These are phyloP conservation scores for Ceratocystis alfenasii DNA, from an alignment of 2,329 filamentous ascomycete genomes.

Conservation along the genomic window DNA sequence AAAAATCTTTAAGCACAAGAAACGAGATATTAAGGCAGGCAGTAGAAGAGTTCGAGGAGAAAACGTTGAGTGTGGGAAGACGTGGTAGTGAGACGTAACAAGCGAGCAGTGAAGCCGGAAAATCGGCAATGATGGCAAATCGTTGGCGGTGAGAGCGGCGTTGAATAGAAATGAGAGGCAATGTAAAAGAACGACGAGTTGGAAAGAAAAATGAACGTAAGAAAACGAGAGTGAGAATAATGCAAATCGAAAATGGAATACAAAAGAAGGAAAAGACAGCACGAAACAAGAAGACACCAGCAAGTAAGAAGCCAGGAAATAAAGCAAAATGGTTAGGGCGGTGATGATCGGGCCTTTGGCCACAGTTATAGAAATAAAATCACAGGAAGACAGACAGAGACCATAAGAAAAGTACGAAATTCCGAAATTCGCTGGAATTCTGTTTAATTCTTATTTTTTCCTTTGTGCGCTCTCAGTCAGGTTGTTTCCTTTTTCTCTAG, in stretches of 20 bases:
- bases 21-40: neutral
- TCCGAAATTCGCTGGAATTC: neutral
- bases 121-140: neutral
- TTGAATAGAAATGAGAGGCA: neutral
- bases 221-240: neutral
- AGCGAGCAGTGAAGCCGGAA: slow-evolving; percentile 4
- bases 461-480: neutral
- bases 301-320: neutral
- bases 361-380: neutral
- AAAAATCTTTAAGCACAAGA: neutral
- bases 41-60: neutral
- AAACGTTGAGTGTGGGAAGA: neutral
- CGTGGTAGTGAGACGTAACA: slow-evolving; percentile 3
- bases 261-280: neutral
- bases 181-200: neutral
- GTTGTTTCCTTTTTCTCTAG: neutral
- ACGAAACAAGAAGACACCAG: neutral
- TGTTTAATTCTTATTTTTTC: neutral
- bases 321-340: neutral
- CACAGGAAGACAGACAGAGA: too few species aligned
- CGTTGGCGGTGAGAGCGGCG: neutral
- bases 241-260: too few species aligned
- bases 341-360: neutral
- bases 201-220: neutral
- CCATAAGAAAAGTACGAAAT: too few species aligned